Percentiles rank a stretch among this genome's conserved stretches.
Conservation (phyloP, 805 yeast species). For the Lipomyces lipofer region DNA sequence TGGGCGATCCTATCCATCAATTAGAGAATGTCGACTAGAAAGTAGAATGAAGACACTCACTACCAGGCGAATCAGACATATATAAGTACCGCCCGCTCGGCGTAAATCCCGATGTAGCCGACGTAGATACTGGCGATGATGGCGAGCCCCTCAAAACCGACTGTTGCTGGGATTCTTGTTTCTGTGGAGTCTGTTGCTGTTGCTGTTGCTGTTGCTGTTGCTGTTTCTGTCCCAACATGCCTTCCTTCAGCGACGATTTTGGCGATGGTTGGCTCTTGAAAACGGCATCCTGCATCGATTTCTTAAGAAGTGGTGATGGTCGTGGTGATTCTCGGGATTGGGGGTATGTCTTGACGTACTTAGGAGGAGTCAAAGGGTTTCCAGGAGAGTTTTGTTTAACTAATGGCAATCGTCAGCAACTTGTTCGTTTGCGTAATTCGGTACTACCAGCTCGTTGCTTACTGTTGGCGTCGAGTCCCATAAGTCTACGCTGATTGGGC, state of each 20-base stretch:
- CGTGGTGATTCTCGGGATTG: slow-evolving; percentile 30
- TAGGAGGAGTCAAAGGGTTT: slow-evolving; percentile 32
- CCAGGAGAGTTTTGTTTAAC: slow-evolving; percentile 19
- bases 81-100: slow-evolving; percentile 25
- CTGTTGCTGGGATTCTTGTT: background rate
- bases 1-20: too few relatives aligned
- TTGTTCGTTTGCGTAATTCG: background rate
- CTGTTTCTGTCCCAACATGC: slow-evolving; percentile 1
- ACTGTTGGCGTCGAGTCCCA: slow-evolving; percentile 29
- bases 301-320: slow-evolving; percentile 29
- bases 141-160: background rate
- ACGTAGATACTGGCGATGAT: background rate
- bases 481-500: slow-evolving; percentile 31
- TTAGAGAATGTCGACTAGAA: too few relatives aligned
- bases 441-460: background rate
- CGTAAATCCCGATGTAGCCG: slow-evolving; percentile 7
- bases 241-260: background rate
- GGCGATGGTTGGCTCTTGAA: slow-evolving; percentile 4
- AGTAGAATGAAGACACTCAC: too few relatives aligned
- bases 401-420: background rate
- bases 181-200: slow-evolving; percentile 6
- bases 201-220: slow-evolving; percentile 3
- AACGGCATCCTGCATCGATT: slow-evolving; percentile 18
- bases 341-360: slow-evolving; percentile 30
- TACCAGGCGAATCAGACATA: slow-evolving; percentile 22